A percentile compares a stretch with the other conserved stretches of the same genome.
These are phyloP conservation scores for Asterophora parasitica DNA, from an alignment of 768 basidiomycete genomes.

Conservation along the genomic window DNA sequence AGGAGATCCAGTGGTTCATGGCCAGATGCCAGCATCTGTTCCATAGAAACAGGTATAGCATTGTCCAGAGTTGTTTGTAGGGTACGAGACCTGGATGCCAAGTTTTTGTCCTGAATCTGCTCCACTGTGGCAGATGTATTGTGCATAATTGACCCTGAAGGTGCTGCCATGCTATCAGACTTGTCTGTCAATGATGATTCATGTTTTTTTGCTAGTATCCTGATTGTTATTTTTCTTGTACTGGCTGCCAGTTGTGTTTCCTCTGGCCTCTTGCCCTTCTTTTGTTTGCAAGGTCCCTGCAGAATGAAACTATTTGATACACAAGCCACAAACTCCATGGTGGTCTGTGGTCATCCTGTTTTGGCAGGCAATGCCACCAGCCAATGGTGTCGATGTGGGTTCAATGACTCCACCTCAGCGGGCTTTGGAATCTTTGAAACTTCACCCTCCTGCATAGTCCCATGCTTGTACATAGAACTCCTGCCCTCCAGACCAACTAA, in stretches of 20 bases:
- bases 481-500: slow-evolving; percentile 14
- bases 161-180: background rate
- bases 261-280: slow-evolving; percentile 7
- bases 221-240: background rate
- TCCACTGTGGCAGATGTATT: background rate
- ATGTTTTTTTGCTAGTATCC: background rate
- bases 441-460: background rate
- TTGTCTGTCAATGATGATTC: too few species aligned
- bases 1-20: slow-evolving; percentile 7
- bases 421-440: too few species aligned
- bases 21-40: background rate
- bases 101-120: background rate
- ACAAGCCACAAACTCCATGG: slow-evolving; percentile 4
- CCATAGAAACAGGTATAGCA: background rate
- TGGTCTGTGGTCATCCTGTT: slow-evolving; percentile 6
- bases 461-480: background rate
- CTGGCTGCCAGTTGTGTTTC: too few species aligned
- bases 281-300: slow-evolving; percentile 3
- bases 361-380: background rate
- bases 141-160: background rate
- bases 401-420: background rate
- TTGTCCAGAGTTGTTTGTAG: background rate
- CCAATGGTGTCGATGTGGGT: background rate
- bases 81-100: background rate
- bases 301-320: slow-evolving; percentile 11